These are phyloP conservation scores for Chlorella sorokiniana DNA, from an alignment of 139 green algal species.

Conservation along the genomic window DNA sequence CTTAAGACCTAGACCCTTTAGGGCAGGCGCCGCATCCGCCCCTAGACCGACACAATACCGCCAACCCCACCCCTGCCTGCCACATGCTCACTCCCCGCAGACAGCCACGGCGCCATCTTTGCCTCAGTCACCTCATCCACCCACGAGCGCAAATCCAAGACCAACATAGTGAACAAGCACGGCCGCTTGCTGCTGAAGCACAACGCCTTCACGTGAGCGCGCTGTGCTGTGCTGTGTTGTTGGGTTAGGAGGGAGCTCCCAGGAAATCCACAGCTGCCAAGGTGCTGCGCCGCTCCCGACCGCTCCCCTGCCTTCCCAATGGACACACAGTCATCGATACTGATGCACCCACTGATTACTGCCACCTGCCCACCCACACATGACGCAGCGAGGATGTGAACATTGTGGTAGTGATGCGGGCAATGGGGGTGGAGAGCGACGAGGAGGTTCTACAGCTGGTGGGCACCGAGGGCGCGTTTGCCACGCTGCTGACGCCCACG, in stretches of 20 bases:
- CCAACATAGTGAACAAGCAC: constrained; percentile 90
- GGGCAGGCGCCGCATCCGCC: no score
- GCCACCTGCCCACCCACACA: no score
- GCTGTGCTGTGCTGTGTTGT: background rate
- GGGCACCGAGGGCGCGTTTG: constrained; percentile 57
- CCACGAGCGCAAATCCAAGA: constrained; percentile 98
- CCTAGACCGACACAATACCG: no score
- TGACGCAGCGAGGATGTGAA: constrained; percentile 87
- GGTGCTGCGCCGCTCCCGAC: no score
- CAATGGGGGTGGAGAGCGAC: constrained; percentile 95
- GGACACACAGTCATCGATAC: no score
- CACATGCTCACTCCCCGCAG: background rate
- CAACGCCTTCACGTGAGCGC: constrained; percentile 91
- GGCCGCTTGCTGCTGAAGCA: constrained; percentile 88
- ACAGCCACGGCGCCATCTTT: constrained; percentile 53
- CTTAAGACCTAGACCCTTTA: no score
- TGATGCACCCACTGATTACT: no score
- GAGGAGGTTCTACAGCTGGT: constrained; percentile 86
- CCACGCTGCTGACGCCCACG: constrained; percentile 62
- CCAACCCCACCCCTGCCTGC: no score
- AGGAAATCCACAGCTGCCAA: no score
- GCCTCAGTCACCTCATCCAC: constrained; percentile 90
- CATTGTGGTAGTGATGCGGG: constrained; percentile 89
- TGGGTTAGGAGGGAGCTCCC: background rate
- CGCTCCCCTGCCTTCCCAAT: no score